Base-by-base conservation (phyloP, 1,139 yeast species). In the Yamadazyma dendronema region DNA sequence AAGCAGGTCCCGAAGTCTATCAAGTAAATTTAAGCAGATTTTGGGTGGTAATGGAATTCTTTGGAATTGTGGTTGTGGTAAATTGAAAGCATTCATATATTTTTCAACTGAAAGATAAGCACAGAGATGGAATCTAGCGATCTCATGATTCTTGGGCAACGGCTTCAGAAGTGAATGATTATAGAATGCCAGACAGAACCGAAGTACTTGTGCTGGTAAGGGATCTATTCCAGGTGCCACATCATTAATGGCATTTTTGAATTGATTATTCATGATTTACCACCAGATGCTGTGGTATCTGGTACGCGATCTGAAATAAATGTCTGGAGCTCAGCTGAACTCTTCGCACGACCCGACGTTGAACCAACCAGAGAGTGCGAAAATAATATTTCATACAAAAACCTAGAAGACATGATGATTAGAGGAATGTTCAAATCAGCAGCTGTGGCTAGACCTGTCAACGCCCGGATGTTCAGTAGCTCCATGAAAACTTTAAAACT, bases 81-180 rank as follows among this genome's bases (percentile, higher is more conserved):
- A 58, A 11, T 65, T 55, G 26, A 72, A 60, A 28, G 57, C 57
- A n/a, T 62, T 59, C 16, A 62, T 62, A 34, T 75, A 69, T 46
- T 67, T 67, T 41, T 79, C 82, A 10, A 74, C 72, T 0, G 85
- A 81, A 22, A 82, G 56, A 43, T 65, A 77, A 2, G 87, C 84
- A 55, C 87, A 79, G 12, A 84, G 55, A 51, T 83, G 89, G 42
- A 72, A 72, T 32, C 90, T 62, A 1, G 85, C 87, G 2, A 74
- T 64, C 46, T 83, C 89, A 35, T 77, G 74, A 27, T 67, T 66
- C 23, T 72, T 70, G 4, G 69, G 63, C 30, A 77, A 66, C 4
- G 73, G 57, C 22, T 74, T 71, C 38, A 66, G 73, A 13, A 79
- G 61, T 25, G 84, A 76, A 3, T 77, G 55, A 40, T 69, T 73